Evolutionary conservation across 345 rosid species (phyloP), one percentile per base, ranked within the genome.

Genomic region (Anacardium occidentale): DNA sequence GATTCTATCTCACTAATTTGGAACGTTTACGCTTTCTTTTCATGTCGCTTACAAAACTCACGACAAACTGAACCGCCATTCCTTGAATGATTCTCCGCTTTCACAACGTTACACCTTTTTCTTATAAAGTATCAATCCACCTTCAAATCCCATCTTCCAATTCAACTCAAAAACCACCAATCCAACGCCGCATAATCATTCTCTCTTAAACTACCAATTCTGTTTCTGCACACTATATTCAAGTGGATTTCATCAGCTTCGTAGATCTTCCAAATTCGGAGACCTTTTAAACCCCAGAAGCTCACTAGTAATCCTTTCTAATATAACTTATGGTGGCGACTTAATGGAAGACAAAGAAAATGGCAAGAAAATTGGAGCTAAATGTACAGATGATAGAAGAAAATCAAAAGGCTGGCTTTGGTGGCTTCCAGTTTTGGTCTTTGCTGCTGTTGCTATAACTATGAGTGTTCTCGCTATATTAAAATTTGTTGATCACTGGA

Each of bases 401-500:
- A 47, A 10, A 47, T 64, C 22, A 47, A 47, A 64, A 37, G 54
- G 73, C 44, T 24, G 44, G 55, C 45, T 69, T 29, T 58, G 55
- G 73, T 69, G 12, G 55, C 10, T 58, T 14, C 24, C 58, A 17
- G 64, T 57, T 54, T 10, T 44, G 25, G 42, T 69, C 40, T 57
- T 69, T 57, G 54, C 54, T 17, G 73, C 37, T 56, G 44, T 79
- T 14, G 85, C 81, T 22, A 1, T 77, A 60, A 44, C 69, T 18
- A 64, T 73, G 37, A 70, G 56, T 59, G 80, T 53, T 3, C 51
- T 82, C 32, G 76, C 86, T 0, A 62, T 82, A 62, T 50, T 79
- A 21, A 73, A 65, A 54, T 37, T 68, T 37, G 60, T 72, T 9
- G 67, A 73, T 71, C 55, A 21, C 53, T 77, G 62, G 17, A 68